Conservation (phyloP, 768 basidiomycete genomes). For the Boletus rubescentipes region DNA sequence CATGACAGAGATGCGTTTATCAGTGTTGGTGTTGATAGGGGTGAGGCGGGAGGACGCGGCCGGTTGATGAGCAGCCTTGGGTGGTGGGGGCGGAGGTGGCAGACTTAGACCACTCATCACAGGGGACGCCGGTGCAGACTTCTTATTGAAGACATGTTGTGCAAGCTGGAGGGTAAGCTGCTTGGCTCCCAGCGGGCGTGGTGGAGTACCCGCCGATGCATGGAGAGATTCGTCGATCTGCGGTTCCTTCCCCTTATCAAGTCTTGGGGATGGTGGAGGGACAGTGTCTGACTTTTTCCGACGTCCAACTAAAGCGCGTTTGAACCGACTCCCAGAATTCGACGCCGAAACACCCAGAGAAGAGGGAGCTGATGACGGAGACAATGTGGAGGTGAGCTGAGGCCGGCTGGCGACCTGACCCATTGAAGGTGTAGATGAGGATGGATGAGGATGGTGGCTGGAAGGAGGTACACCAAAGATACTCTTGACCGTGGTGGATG, state of each 20-base stretch:
- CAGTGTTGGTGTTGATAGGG: slow-evolving; percentile 24
- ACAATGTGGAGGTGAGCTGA: slow-evolving; percentile 21
- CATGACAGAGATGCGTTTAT: slow-evolving; percentile 51
- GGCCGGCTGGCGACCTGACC: slow-evolving; percentile 37
- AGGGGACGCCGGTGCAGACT: slow-evolving; percentile 33
- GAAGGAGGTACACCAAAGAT: slow-evolving; percentile 29
- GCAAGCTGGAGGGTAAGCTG: slow-evolving; percentile 43
- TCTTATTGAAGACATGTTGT: slow-evolving; percentile 47
- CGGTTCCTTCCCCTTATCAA: slow-evolving; percentile 20
- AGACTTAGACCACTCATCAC: slow-evolving; percentile 30
- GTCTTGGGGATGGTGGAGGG: slow-evolving; percentile 21
- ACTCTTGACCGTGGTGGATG: slow-evolving; percentile 36
- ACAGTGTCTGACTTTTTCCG: slow-evolving; percentile 33
- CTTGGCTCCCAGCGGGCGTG: slow-evolving; percentile 30
- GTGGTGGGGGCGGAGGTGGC: slow-evolving; percentile 39
- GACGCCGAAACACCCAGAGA: slow-evolving; percentile 20
- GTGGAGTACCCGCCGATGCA: slow-evolving; percentile 8
- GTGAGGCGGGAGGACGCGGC: slow-evolving; percentile 23
- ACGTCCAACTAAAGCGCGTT: slow-evolving; percentile 33
- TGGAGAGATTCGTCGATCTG: slow-evolving; percentile 19
- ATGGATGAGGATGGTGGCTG: slow-evolving; percentile 22
- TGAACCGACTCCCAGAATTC: slow-evolving; percentile 28
- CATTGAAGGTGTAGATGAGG: slow-evolving; percentile 31
- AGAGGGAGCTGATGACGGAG: slow-evolving; percentile 30
- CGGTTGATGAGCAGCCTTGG: slow-evolving; percentile 32